A percentile compares a stretch with the other conserved stretches of the same genome.
phyloP scores from a whole-genome alignment of 192 early-diverging fungal species.

The Gigaspora rosea region DNA sequence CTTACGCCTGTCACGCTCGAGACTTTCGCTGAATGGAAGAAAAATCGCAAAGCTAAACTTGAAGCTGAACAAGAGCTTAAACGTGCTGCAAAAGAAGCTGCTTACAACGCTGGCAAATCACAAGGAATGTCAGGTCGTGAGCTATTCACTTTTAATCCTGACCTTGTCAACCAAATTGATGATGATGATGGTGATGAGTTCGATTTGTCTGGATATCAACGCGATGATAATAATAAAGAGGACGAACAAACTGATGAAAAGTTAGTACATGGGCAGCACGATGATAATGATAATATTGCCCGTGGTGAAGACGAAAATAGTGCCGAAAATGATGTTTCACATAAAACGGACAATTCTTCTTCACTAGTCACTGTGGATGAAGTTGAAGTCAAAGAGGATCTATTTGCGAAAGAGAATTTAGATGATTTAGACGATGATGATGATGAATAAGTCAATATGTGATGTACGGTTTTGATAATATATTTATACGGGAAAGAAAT shows the following conservation, averaged over 20 bases:
- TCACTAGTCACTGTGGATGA: slow-evolving; percentile 23
- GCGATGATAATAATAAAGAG: slow-evolving; percentile 58
- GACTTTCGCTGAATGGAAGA: slow-evolving; percentile 93
- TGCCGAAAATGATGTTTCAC: neutral
- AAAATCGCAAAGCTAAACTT: slow-evolving; percentile 70
- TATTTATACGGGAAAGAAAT: too few relatives aligned
- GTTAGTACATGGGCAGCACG: slow-evolving; percentile 28
- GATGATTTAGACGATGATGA: slow-evolving; percentile 70
- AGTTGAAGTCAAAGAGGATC: slow-evolving; percentile 56
- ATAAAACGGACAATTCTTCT: slow-evolving; percentile 31
- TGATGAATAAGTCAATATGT: neutral
- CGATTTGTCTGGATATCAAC: slow-evolving; percentile 74
- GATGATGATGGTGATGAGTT: slow-evolving; percentile 82
- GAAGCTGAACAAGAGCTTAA: slow-evolving; percentile 66
- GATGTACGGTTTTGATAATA: too few relatives aligned
- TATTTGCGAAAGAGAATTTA: slow-evolving; percentile 67
- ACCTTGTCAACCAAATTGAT: slow-evolving; percentile 65
- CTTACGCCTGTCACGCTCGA: slow-evolving; percentile 94
- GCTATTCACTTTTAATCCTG: slow-evolving; percentile 97
- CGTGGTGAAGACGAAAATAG: slow-evolving; percentile 10
- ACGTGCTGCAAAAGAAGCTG: slow-evolving; percentile 80
- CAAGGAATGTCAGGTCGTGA: slow-evolving; percentile 95
- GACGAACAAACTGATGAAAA: slow-evolving; percentile 37
- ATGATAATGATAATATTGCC: neutral
- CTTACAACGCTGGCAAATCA: slow-evolving; percentile 83